Evolutionary conservation across 225 moss, liverwort and hornwort species (phyloP).

Genomic region (Physcomitrellopsis africana): DNA sequence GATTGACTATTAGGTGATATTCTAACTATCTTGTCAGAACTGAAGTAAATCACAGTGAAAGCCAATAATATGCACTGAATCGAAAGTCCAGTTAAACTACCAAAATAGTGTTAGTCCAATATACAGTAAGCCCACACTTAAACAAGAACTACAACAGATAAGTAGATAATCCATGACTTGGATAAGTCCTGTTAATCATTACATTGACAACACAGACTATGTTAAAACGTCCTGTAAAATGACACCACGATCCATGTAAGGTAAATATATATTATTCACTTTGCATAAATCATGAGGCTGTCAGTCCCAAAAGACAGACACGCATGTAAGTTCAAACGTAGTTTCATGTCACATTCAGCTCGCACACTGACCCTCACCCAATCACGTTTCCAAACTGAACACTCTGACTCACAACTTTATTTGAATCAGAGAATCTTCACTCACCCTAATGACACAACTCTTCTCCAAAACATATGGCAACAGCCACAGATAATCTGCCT

Average conservation of each 20-base stretch:
- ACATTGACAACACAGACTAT: too few relatives aligned
- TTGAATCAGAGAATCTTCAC: neutral
- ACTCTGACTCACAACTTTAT: too few relatives aligned
- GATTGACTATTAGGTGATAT: too few relatives aligned
- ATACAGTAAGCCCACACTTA: neutral
- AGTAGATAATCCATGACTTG: neutral
- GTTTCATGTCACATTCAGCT: too few relatives aligned
- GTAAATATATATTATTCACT: too few relatives aligned
- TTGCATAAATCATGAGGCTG: neutral
- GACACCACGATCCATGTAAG: too few relatives aligned
- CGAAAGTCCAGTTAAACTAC: neutral
- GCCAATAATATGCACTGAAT: neutral
- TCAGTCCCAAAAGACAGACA: neutral
- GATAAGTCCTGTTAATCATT: neutral
- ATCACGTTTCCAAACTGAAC: too few relatives aligned
- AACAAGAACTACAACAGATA: neutral
- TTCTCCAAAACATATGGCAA: neutral
- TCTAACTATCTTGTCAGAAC: too few relatives aligned
- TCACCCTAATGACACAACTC: neutral
- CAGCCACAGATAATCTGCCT: neutral
- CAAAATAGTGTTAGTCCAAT: neutral
- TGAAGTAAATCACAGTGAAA: neutral
- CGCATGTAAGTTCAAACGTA: too few relatives aligned
- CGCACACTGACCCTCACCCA: too few relatives aligned
- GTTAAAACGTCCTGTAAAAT: too few relatives aligned